Percentiles rank a stretch among this genome's conserved stretches.
These are phyloP conservation scores for Pythium apleroticum DNA, from an alignment of 352 stramenopile genomes.

Conservation along the genomic window DNA sequence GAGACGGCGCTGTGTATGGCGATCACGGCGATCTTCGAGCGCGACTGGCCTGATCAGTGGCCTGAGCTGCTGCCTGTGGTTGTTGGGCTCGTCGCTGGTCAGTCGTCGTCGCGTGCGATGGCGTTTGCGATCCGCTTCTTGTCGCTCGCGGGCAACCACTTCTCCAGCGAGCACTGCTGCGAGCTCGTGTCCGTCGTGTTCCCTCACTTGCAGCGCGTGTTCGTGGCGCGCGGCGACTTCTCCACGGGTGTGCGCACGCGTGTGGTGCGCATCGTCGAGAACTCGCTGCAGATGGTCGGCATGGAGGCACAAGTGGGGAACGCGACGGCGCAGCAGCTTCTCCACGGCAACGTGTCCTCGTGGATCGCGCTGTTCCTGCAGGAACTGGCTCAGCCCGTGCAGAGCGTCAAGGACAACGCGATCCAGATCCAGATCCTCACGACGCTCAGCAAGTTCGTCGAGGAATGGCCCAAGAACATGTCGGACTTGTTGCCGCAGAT, in stretches of 20 bases:
- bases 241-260: slow-evolving; percentile 47
- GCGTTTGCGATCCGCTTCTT: slow-evolving; percentile 77
- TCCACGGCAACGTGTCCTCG: slow-evolving; percentile 63
- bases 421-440: slow-evolving; percentile 80
- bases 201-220: slow-evolving; percentile 69
- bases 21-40: slow-evolving; percentile 79
- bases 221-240: slow-evolving; percentile 47
- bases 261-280: slow-evolving; percentile 76
- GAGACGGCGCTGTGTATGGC: slow-evolving; percentile 79
- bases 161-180: slow-evolving; percentile 79
- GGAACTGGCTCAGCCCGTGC: slow-evolving; percentile 43
- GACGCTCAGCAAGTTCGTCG: slow-evolving; percentile 74
- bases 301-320: slow-evolving; percentile 84
- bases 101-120: slow-evolving; percentile 37
- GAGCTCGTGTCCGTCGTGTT: slow-evolving; percentile 75
- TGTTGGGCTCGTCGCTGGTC: slow-evolving; percentile 53
- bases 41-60: slow-evolving; percentile 85
- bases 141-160: slow-evolving; percentile 65
- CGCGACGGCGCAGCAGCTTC: slow-evolving; percentile 44
- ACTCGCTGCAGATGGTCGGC: slow-evolving; percentile 75
- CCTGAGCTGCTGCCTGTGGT: slow-evolving; percentile 65
- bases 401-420: slow-evolving; percentile 53
- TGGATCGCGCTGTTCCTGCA: slow-evolving; percentile 75
- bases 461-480: slow-evolving; percentile 85
- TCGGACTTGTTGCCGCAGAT: slow-evolving; percentile 66